phyloP scores from a whole-genome alignment of 2,329 filamentous ascomycete species.

The Ploettnerulaceae sp. region DNA sequence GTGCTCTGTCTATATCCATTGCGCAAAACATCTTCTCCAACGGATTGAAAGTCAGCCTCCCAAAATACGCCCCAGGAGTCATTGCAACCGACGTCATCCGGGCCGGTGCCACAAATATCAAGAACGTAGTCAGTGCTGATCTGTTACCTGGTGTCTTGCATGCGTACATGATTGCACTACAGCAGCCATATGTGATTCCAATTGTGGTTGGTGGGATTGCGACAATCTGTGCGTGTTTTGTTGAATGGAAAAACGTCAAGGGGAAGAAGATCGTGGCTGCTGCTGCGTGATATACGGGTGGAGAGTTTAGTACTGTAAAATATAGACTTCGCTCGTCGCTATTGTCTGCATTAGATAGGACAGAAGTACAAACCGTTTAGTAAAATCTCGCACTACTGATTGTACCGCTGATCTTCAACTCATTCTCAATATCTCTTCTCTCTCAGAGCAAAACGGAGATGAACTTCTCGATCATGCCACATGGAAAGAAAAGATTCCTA shows the following conservation, averaged over 20 bases:
- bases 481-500: too few relatives aligned
- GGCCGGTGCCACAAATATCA: slow-evolving; percentile 41
- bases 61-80: slow-evolving; percentile 29
- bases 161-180: slow-evolving; percentile 37
- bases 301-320: too few relatives aligned
- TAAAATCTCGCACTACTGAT: too few relatives aligned
- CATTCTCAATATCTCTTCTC: too few relatives aligned
- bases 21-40: slow-evolving; percentile 46
- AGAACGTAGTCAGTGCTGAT: slow-evolving; percentile 31
- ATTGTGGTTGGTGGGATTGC: slow-evolving; percentile 31
- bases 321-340: too few relatives aligned
- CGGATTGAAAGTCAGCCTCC: slow-evolving; percentile 29
- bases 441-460: too few relatives aligned
- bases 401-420: too few relatives aligned
- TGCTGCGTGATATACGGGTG: too few relatives aligned
- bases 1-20: slow-evolving; percentile 53
- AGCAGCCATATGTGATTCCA: slow-evolving; percentile 27
- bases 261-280: slow-evolving; percentile 29
- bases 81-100: slow-evolving; percentile 32
- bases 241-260: slow-evolving; percentile 33
- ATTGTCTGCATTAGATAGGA: too few relatives aligned
- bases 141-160: slow-evolving; percentile 37
- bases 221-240: slow-evolving; percentile 26
- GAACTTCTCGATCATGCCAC: too few relatives aligned
- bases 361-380: too few relatives aligned